Base-by-base conservation (phyloP, 169 alveolate genomes). In the Cryptosporidium felis region DNA sequence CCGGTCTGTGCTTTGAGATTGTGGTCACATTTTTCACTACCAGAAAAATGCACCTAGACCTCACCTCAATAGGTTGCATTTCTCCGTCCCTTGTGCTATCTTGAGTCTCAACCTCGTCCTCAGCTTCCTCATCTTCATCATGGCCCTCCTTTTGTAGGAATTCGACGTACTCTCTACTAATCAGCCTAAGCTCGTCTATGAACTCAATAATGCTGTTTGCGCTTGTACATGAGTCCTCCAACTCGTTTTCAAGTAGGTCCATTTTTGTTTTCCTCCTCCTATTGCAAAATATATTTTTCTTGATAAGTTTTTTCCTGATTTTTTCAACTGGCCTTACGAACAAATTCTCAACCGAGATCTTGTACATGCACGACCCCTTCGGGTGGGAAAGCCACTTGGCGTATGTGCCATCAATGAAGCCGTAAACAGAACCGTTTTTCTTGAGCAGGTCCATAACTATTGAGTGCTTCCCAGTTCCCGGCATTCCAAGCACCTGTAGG, bases 381-480 rank as follows among this genome's bases (percentile, higher is more conserved):
- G 61, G 36, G 21, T 36, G 36, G n/a, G 41, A 36, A 9, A 74
- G 26, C 85, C 85, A 74, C 34, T 74, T 74, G 3, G 85, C 36
- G 23, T 74, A 74, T 0, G 45, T 9, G 12, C 85, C 85, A 41
- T 74, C 36, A 30, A 74, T 74, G 16, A 21, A 53, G 5, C 85
- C 85, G 56, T 53, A 74, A 23, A 56, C 16, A 23, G 67, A 74
- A 6, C 40, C 61, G 42, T 34, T 53, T 40, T n/a, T 36, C 10
- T 21, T 53, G 1, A 74, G 41, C 40, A 74, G 32, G 42, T 74
- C 85, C 30, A 2, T 74, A 10, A 74, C 56, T 9, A 74, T 16
- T 23, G 85, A 51, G 41, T 53, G 56, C 42, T 74, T 74, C 0
- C 85, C 85, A 9, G 74, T 74, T 12, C 85, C 85, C 14, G 85